Evolutionary conservation across 805 yeast genomes (phyloP), one percentile per base, ranked within the genome.

Genomic region (Millerago galiae): DNA sequence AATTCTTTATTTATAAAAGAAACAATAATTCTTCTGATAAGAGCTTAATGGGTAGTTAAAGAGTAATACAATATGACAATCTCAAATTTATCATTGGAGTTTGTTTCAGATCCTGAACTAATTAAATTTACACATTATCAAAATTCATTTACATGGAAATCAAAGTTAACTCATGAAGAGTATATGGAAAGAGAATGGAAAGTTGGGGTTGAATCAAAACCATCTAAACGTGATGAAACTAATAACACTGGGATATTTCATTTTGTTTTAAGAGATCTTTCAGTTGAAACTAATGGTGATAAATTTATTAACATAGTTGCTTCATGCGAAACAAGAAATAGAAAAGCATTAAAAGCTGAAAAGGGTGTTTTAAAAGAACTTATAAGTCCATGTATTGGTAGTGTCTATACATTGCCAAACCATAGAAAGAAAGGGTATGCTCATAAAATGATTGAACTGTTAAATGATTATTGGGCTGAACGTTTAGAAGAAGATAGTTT

Each of bases 381-480:
- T 5, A 44, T 65, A 5, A 47, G 63, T n/a, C 60, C 69, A 38
- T 60, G 77, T 42, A 60, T 81, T 44, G 87, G 86, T 18, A 76
- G 80, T 10, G 87, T 81, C 1, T 80, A 61, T 54, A 79, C 85
- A 1, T 59, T 70, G 7, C 58, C 61, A 13, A 51, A 66, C 34
- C 61, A 64, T 49, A 70, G 89, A 40, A 70, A 73, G 12, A 71
- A 70, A 46, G 83, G 84, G 2, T 77, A 75, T 52, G 84, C 83
- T 0, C 58, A 58, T 8, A 41, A 44, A 24, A 71, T 81, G 81
- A 61, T 81, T 35, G 37, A 42, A 18, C 34, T 44, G 34, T 50
- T 76, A 30, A 61, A 65, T 41, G 49, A 59, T 6, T 56, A 55
- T 37, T 62, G 63, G 44, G 71, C 63, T 18, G 47, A 60, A 3